Evolutionary conservation across 345 rosid species (phyloP).

Genomic region (Adansonia digitata): DNA sequence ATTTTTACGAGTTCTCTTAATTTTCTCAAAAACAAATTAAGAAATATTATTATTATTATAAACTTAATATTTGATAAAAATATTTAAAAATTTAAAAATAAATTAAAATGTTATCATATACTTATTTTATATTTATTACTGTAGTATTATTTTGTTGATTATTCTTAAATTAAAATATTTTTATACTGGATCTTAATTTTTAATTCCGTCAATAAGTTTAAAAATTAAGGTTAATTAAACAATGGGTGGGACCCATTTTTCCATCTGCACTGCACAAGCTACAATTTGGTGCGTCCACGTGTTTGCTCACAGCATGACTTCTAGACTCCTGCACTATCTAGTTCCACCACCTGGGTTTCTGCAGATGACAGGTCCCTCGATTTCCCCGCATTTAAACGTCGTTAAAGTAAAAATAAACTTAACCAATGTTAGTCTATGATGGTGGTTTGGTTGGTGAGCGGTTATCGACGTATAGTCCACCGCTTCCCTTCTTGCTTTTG

Average conservation of each 20-base stretch:
- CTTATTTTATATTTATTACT: too few species aligned
- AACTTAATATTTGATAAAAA: too few species aligned
- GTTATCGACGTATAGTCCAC: neutral
- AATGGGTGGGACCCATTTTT: neutral
- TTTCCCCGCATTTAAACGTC: neutral
- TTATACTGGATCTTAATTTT: too few species aligned
- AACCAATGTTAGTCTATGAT: conserved; percentile 12
- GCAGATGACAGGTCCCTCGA: neutral
- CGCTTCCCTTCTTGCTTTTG: neutral
- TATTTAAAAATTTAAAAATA: too few species aligned
- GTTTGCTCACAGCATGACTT: neutral
- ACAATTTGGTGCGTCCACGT: neutral
- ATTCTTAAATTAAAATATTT: too few species aligned
- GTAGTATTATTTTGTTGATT: too few species aligned
- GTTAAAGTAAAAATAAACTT: neutral
- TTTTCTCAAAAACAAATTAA: too few species aligned
- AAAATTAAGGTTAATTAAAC: too few species aligned
- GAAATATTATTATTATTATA: too few species aligned
- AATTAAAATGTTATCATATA: too few species aligned
- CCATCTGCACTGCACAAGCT: neutral
- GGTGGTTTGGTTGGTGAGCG: conserved; percentile 10
- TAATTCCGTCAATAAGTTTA: neutral
- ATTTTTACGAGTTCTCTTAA: too few species aligned
- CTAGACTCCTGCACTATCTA: neutral
- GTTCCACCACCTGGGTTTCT: neutral